These are phyloP conservation scores for Fraxinus platypoda DNA, from an alignment of 305 asterid species.

Conservation along the genomic window DNA sequence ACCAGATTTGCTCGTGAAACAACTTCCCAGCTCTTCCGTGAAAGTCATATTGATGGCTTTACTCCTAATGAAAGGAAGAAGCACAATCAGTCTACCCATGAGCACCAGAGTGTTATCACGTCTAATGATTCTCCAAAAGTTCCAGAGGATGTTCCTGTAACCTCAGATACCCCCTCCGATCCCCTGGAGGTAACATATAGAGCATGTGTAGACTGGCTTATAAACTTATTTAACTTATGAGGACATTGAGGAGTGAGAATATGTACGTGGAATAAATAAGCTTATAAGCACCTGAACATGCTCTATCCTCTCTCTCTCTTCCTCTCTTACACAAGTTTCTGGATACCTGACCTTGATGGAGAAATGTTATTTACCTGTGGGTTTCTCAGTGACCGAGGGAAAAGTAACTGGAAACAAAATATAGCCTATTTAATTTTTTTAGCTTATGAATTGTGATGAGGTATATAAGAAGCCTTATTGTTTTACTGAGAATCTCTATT, in stretches of 20 bases:
- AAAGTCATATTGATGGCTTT: constrained; percentile 57
- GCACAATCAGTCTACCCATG: constrained; percentile 39
- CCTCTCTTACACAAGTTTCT: neutral
- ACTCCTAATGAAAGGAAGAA: constrained; percentile 61
- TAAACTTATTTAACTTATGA: neutral
- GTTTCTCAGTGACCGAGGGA: constrained; percentile 2
- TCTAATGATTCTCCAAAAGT: constrained; percentile 44
- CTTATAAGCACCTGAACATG: neutral
- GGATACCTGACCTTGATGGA: constrained; percentile 9
- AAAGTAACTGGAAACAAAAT: neutral
- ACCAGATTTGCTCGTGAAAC: constrained; percentile 99
- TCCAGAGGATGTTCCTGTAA: constrained; percentile 50
- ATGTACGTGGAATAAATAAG: neutral
- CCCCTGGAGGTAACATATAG: constrained; percentile 62
- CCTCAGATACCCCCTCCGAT: constrained; percentile 67
- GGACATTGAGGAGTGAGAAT: neutral
- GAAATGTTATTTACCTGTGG: constrained; percentile 5
- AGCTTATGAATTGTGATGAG: constrained; percentile 34
- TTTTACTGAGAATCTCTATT: constrained; percentile 20
- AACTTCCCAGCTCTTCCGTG: constrained; percentile 94
- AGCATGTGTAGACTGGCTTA: neutral
- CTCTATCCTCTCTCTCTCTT: neutral
- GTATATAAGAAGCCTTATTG: constrained; percentile 30
- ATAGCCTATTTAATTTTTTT: constrained; percentile 11
- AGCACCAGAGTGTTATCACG: constrained; percentile 27